Conservation (phyloP, 805 yeast genomes). For the Candida rishiriensis region DNA sequence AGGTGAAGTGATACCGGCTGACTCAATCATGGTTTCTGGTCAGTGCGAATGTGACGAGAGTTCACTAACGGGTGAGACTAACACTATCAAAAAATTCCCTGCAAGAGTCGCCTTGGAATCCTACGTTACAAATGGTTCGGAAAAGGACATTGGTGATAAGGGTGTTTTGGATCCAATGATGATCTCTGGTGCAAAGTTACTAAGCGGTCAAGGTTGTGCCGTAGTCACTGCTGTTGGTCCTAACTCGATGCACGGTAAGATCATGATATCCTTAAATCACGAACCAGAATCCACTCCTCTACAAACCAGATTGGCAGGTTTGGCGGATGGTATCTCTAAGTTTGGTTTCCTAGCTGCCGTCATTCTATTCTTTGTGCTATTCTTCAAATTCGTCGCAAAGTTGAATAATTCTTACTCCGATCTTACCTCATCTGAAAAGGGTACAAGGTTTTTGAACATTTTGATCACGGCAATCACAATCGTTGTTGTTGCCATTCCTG, state of each 20-base stretch:
- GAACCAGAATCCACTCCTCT: conserved; percentile 87
- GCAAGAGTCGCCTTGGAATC: conserved; percentile 39
- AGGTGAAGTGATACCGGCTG: conserved; percentile 93
- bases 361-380: conserved; percentile 72
- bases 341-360: conserved; percentile 86
- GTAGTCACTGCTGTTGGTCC: conserved; percentile 88
- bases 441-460: conserved; percentile 77
- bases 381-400: conserved; percentile 69
- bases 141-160: conserved; percentile 36
- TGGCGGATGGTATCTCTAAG: conserved; percentile 94
- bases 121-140: conserved; percentile 11
- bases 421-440: conserved; percentile 65
- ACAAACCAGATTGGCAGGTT: conserved; percentile 70
- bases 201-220: conserved; percentile 83
- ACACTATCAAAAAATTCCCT: conserved; percentile 67
- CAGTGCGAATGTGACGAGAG: conserved; percentile 87
- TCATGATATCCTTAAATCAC: conserved; percentile 71
- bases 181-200: conserved; percentile 85
- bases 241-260: conserved; percentile 86
- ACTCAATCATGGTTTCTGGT: conserved; percentile 70
- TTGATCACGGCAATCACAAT: conserved; percentile 88
- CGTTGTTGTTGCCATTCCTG: conserved; percentile 98
- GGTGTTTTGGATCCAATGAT: conserved; percentile 70
- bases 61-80: conserved; percentile 90
- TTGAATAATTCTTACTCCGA: conserved; percentile 42